Base-by-base conservation (phyloP, 2,329 filamentous ascomycete species). In the Cordyceps militaris region DNA sequence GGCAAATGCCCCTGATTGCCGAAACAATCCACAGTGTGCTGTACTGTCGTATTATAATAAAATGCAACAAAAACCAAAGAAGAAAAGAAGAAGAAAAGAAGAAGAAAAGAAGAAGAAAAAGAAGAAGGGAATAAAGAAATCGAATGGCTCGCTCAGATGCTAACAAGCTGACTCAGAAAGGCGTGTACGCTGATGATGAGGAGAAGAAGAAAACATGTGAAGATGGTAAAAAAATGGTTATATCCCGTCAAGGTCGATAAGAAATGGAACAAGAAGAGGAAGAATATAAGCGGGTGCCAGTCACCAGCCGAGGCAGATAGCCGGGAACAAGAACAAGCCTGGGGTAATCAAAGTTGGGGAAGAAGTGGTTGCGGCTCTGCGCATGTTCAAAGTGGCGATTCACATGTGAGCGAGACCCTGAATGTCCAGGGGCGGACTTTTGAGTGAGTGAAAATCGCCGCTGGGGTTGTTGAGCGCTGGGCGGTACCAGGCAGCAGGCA, bases 341-440 rank as follows among this genome's bases (percentile, higher is more conserved):
- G 52, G 52, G 52, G 42, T 36, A 55, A 16, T n/a, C n/a, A 28
- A 28, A 28, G 16, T 21, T 30, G 50, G 50, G 48, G 13, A 16
- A 51, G 23, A 38, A n/a, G n/a, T n/a, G n/a, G 34, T n/a, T 43
- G 50, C 50, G 50, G 36, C 50, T 52, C 34, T 53, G 48, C 34
- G 23, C 24, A 28, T 26, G 51, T 8, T 28, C n/a, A 19, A 8
- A 21, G 1, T 36, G 32, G 34, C 16, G 11, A 52, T 55, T 55
- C 42, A 55, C 52, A 55, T 47, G 52, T 47, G 52, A 53, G 51
- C 42, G 28, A 47, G 52, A 54, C 26, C 51, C 51, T 54, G 51
- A 54, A 36, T 36, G 51, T 14, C 26, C 28, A 53, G 38, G 51
- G 28, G 8, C 51, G 50, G 50, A 43, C 26, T 34, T 43, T 53